Conservation (phyloP, 2,329 filamentous ascomycete genomes). For the Penicillium janthinellum region DNA sequence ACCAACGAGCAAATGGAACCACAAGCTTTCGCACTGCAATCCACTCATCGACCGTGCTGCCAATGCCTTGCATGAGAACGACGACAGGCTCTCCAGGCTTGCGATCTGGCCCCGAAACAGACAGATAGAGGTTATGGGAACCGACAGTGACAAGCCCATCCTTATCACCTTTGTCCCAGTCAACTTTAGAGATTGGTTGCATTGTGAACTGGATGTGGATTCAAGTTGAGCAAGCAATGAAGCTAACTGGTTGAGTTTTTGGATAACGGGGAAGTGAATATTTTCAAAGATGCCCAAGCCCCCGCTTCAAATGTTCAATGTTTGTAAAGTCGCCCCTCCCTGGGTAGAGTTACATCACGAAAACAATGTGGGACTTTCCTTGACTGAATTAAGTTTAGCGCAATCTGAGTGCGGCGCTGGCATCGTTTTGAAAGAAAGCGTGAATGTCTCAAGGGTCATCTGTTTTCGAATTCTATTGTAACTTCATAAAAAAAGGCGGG, state of each 20-base stretch:
- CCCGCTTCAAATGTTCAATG: no score
- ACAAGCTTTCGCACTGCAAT: constrained; percentile 23
- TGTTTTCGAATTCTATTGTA: no score
- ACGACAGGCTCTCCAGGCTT: constrained; percentile 23
- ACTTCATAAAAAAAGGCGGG: no score
- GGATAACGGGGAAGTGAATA: constrained; percentile 2
- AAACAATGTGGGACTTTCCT: no score
- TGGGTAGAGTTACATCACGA: no score
- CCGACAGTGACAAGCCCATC: constrained; percentile 23
- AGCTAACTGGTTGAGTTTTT: constrained; percentile 5
- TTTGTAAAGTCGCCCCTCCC: no score
- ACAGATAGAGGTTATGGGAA: constrained; percentile 23
- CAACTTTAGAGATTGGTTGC: constrained; percentile 11
- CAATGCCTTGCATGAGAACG: constrained; percentile 27
- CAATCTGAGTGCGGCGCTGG: no score
- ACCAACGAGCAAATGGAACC: constrained; percentile 21
- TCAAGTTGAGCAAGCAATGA: constrained; percentile 3
- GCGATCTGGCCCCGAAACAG: constrained; percentile 25
- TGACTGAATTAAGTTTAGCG: no score
- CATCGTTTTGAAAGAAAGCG: no score
- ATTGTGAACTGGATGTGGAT: constrained; percentile 10
- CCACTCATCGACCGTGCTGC: constrained; percentile 27
- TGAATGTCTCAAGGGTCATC: no score
- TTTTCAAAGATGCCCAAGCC: constrained; percentile 1
- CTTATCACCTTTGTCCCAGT: constrained; percentile 20